Base-by-base conservation (phyloP, 345 rosid genomes). In the Acer yangbiense region DNA sequence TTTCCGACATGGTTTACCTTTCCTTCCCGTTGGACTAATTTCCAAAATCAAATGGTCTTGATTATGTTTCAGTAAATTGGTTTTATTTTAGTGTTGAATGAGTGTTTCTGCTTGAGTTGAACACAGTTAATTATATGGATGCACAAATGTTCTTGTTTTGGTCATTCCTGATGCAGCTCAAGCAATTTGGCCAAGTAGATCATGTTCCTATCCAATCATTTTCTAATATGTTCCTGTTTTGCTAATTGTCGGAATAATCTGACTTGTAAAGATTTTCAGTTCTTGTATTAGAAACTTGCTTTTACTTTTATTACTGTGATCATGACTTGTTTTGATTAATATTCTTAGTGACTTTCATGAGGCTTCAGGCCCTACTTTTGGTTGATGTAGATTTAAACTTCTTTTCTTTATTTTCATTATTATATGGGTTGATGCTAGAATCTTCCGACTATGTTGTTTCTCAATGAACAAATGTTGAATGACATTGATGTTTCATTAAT, bases 141-240 rank as follows among this genome's bases (percentile, higher is more conserved):
- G 52, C 6, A 17, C 29, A 9, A 50, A 13, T 41, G 21, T 62
- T 46, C 68, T 62, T 60, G 6, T 62, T 61, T 41, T 58, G 25
- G 58, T 46, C 14, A 17, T 8, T 14, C 68, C 43, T 61, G 41
- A 62, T 62, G 27, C 54, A 21, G 46, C 35, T 61, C 2, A 14
- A 12, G 21, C 43, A 73, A 62, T 43, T 73, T 46, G 18, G 25
- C 76, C 67, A 12, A 39, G 35, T 57, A 13, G 27, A 7, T 71
- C 2, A 21, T 71, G 48, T 18, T 27, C 4, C 48, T 55, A 17
- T 18, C 48, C 1, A 32, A 32, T 32, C 50, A 13, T 72, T 41
- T 72, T 72, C 32, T 39, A 16, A 58, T 35, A 18, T 72, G 18
- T 72, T 58, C 7, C 2, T 60, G 76, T 73, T 73, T 61, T 60